A percentile compares a stretch with the other conserved stretches of the same genome.
Conservation (phyloP, 768 basidiomycete genomes). For the Leucosporidium yakuticum region DNA sequence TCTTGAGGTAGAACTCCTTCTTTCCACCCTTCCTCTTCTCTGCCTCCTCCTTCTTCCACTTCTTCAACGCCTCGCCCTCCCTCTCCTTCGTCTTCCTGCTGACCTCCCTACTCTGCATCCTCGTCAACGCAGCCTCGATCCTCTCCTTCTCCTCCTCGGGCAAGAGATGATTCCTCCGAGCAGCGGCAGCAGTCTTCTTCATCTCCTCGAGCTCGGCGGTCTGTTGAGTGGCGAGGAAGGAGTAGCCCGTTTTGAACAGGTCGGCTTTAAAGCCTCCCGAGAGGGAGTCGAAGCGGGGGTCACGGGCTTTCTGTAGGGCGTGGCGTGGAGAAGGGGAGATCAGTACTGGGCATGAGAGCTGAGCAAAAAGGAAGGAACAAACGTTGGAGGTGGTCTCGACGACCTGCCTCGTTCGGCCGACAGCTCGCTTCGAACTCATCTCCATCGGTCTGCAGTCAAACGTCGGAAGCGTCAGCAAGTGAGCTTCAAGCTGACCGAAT, state of each 20-base stretch:
- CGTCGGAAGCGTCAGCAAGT: neutral
- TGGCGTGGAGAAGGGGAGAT: neutral
- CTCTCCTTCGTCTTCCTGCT: conserved; percentile 21
- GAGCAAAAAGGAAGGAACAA: neutral
- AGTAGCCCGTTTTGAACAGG: conserved; percentile 29
- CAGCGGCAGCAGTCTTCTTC: conserved; percentile 16
- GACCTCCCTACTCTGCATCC: conserved; percentile 32
- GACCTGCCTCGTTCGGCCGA: conserved; percentile 20
- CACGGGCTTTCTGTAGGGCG: conserved; percentile 19
- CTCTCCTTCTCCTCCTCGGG: conserved; percentile 17
- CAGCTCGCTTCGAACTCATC: conserved; percentile 23
- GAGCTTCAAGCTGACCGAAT: too few species aligned
- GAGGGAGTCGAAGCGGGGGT: conserved; percentile 34
- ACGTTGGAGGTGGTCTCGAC: conserved; percentile 23
- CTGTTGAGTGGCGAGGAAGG: conserved; percentile 24
- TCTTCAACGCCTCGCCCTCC: conserved; percentile 21
- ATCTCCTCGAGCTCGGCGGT: conserved; percentile 21
- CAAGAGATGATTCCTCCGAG: conserved; percentile 17
- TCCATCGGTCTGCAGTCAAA: conserved; percentile 22
- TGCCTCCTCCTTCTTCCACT: conserved; percentile 30
- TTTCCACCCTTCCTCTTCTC: conserved; percentile 25
- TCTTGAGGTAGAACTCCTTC: conserved; percentile 32
- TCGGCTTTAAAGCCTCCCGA: conserved; percentile 22
- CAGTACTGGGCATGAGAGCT: neutral
- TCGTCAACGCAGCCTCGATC: conserved; percentile 27